Evolutionary conservation across 148 eudicot species (phyloP), one percentile per base, ranked within the genome.

Genomic region (Simmondsia chinensis): DNA sequence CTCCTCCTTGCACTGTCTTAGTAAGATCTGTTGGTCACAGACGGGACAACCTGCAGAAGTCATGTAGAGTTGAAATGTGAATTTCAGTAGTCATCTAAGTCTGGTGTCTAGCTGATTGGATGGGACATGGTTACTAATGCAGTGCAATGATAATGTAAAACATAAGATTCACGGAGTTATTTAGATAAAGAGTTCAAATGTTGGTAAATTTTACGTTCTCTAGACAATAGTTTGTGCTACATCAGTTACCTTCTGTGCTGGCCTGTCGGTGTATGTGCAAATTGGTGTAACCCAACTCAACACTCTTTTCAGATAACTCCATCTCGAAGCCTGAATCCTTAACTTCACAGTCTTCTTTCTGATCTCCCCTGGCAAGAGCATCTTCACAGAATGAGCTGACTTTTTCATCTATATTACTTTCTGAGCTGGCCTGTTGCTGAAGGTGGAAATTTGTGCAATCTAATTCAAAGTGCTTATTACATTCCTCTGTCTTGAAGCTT

Each of bases 181-280:
- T n/a, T n/a, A n/a, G n/a, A n/a, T n/a, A n/a, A n/a, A n/a, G n/a
- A n/a, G n/a, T n/a, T n/a, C n/a, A n/a, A n/a, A n/a, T n/a, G n/a
- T n/a, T n/a, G n/a, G n/a, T n/a, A n/a, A n/a, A n/a, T n/a, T n/a
- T n/a, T n/a, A n/a, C n/a, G n/a, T n/a, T n/a, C n/a, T n/a, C n/a
- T n/a, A n/a, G n/a, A n/a, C n/a, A n/a, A n/a, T n/a, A n/a, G n/a
- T n/a, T n/a, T n/a, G n/a, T n/a, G n/a, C n/a, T n/a, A n/a, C n/a
- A n/a, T n/a, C n/a, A n/a, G n/a, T 55, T 54, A 70, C 75, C 70
- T 59, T 55, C 23, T 38, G 51, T 7, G 32, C 21, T 54, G 32
- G 42, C 54, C 22, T 38, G 52, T 4, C 32, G 30, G 26, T 52
- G 52, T 32, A 37, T 52, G 20, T 57, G 46, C 43, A 47, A 54